These are phyloP conservation scores for Wickerhamiella parazyma DNA, from an alignment of 805 yeast genomes.

Conservation along the genomic window DNA sequence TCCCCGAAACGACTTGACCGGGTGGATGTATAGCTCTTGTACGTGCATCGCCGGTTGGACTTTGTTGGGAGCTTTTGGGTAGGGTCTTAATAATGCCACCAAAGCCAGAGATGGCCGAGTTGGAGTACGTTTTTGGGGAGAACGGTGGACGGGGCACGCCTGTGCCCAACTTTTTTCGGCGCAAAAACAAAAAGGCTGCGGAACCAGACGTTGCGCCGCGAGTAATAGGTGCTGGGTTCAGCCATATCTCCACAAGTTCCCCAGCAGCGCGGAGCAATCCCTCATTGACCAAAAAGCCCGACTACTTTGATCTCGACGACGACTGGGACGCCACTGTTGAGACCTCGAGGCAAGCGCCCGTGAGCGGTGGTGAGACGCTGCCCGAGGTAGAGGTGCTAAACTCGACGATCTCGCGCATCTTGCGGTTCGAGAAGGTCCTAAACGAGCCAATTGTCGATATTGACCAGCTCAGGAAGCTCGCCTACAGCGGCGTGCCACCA, in stretches of 20 bases:
- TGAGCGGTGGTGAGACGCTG: constrained; percentile 11
- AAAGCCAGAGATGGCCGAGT: constrained; percentile 19
- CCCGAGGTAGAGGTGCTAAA: constrained; percentile 43
- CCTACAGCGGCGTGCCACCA: constrained; percentile 91
- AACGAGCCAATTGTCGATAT: constrained; percentile 44
- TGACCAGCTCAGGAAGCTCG: constrained; percentile 54
- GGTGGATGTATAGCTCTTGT: constrained; percentile 18
- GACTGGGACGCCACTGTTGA: constrained; percentile 83
- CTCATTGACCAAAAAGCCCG: neutral
- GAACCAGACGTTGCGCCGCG: constrained; percentile 21
- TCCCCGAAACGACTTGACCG: constrained; percentile 26
- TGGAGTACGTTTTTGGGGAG: constrained; percentile 53
- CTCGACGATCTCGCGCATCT: constrained; percentile 46
- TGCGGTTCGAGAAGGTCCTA: constrained; percentile 53
- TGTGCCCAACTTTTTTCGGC: constrained; percentile 36
- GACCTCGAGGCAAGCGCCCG: constrained; percentile 16
- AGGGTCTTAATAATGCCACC: constrained; percentile 3
- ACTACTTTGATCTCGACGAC: constrained; percentile 63
- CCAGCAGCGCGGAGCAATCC: neutral
- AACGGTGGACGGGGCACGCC: constrained; percentile 55
- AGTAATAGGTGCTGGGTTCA: constrained; percentile 42
- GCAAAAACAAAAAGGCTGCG: constrained; percentile 12
- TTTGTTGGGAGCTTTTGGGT: no score
- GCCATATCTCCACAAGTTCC: constrained; percentile 26
- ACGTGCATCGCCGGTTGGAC: no score